phyloP scores from a whole-genome alignment of 768 basidiomycete species.

The Phlegmacium glaucopus region DNA sequence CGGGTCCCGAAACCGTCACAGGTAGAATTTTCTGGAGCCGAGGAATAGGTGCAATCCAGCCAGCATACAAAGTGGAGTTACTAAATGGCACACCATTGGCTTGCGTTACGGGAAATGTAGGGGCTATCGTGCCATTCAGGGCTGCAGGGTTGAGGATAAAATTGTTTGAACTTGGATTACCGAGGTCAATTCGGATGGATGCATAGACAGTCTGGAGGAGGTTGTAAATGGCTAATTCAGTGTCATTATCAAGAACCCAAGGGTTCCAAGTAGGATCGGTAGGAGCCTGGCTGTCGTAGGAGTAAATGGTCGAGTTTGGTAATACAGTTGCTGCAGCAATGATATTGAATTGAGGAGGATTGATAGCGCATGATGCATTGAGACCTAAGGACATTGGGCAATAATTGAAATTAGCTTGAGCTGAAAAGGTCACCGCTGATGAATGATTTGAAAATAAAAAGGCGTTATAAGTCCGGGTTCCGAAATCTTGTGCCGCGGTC shows the following conservation, averaged over 20 bases:
- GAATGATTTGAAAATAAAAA: constrained; percentile 13
- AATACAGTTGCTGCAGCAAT: constrained; percentile 10
- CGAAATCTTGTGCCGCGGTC: constrained; percentile 13
- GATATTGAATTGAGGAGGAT: constrained; percentile 15
- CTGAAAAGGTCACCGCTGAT: constrained; percentile 16
- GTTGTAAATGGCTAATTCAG: constrained; percentile 14
- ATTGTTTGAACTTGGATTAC: constrained; percentile 25
- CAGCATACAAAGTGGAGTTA: constrained; percentile 6
- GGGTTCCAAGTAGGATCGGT: constrained; percentile 4
- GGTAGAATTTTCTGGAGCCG: constrained; percentile 7
- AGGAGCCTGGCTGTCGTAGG: neutral
- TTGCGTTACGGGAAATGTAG: constrained; percentile 9
- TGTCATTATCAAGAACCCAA: constrained; percentile 9
- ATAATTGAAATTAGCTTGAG: constrained; percentile 16
- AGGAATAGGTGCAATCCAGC: constrained; percentile 7
- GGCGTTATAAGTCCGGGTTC: constrained; percentile 12
- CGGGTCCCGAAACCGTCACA: constrained; percentile 12
- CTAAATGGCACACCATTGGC: neutral
- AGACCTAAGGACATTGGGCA: constrained; percentile 19
- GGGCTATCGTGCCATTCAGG: constrained; percentile 5
- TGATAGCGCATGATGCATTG: constrained; percentile 11
- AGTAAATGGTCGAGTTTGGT: constrained; percentile 5
- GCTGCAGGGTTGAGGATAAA: constrained; percentile 19
- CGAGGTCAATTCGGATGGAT: constrained; percentile 24
- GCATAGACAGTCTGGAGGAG: constrained; percentile 20